Evolutionary conservation across 768 basidiomycete species (phyloP), one percentile per base, ranked within the genome.

Genomic region (Lentinula sp.): DNA sequence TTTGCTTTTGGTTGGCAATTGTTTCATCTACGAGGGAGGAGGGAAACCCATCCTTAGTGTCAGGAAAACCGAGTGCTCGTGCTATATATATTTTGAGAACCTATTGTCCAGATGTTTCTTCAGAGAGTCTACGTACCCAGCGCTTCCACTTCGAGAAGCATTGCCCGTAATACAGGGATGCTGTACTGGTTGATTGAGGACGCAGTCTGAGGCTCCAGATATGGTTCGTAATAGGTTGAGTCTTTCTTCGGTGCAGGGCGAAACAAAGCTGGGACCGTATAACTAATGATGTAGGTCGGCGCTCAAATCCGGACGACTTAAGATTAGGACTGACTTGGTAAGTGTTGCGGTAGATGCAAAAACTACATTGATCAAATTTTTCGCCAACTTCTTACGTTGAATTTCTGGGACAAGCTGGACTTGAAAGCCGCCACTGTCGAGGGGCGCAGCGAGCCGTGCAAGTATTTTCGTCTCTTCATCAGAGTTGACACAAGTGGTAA

Each of bases 321-420:
- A 13, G 5, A 48, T 0, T 5, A 36, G 39, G 6, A 16, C 32
- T 10, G 32, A 54, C 52, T 48, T 48, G 18, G 46, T 48, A 2
- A 48, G 23, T 48, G 46, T 48, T 48, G 42, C 66, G 48, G 74
- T 68, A 18, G 73, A 70, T 6, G 76, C 70, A 48, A 81, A 73
- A 5, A 68, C 69, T 42, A 74, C 68, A 60, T 78, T 81, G 78
- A 74, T 79, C 57, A 80, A 66, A 53, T 79, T 78, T 70, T 81
- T 81, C 3, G 67, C 62, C 61, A 73, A 80, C 64, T 79, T 80
- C 62, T 72, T 64, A 1, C 78, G 73, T 61, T 79, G 80, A 18
- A 80, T 76, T 60, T 81, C 76, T 49, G 75, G 68, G 8, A 71
- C 46, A 10, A 48, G 8, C 46, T 48, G 46, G 12, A 23, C 46